phyloP scores from a whole-genome alignment of 2,329 filamentous ascomycete genomes.

The Aspergillus melleus region DNA sequence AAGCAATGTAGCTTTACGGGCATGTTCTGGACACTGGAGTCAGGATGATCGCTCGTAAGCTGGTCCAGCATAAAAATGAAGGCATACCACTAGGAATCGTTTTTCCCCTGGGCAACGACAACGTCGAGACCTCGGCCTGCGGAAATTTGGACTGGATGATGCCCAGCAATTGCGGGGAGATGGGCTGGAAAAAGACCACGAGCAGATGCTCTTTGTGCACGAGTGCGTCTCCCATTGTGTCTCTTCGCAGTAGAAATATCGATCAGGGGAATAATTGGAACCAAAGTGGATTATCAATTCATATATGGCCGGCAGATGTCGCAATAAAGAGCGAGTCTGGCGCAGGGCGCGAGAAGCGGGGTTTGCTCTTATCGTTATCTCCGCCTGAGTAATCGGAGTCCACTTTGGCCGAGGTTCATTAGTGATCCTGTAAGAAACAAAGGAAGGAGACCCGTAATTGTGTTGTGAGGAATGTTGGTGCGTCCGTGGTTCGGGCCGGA shows the following conservation, averaged over 20 bases:
- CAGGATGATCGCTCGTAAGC: not conserved
- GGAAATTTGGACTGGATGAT: conserved; percentile 24
- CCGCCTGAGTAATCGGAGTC: not conserved
- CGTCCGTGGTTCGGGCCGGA: not conserved
- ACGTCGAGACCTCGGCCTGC: conserved; percentile 20
- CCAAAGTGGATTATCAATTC: not conserved
- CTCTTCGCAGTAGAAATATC: not conserved
- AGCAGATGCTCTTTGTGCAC: conserved; percentile 23
- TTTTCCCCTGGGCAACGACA: conserved; percentile 12
- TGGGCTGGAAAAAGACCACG: conserved; percentile 17
- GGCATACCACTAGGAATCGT: conserved; percentile 26
- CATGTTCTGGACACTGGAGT: conserved; percentile 18
- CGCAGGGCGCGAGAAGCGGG: not conserved
- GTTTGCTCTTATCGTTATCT: not conserved
- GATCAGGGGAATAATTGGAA: not conserved
- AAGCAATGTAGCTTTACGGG: conserved; percentile 25
- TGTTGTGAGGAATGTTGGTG: not conserved
- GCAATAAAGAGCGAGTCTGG: conserved; percentile 1
- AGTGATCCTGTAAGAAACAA: not conserved
- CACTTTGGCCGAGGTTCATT: not conserved
- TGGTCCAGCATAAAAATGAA: not conserved
- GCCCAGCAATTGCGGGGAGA: conserved; percentile 19
- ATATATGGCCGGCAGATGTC: not conserved
- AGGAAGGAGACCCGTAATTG: not conserved
- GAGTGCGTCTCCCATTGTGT: conserved; percentile 25